Percentiles rank a stretch among this genome's conserved stretches.
Conservation (phyloP, 164 flowering plant genomes). For the Macadamia integrifolia region DNA sequence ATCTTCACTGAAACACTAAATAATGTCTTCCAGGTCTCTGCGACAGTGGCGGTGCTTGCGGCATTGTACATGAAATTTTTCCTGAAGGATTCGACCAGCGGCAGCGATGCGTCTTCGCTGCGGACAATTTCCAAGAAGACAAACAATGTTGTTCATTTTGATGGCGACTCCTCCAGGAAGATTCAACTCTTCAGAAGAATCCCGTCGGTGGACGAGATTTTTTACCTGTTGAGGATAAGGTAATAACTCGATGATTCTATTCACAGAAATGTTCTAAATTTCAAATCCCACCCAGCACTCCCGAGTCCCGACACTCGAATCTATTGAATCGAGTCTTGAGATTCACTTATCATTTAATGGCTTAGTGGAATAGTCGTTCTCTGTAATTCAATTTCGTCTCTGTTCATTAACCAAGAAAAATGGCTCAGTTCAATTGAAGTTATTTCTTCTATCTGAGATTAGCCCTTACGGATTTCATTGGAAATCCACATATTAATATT, state of each 20-base stretch:
- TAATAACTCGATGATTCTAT: constrained; percentile 8
- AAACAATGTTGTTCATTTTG: constrained; percentile 1
- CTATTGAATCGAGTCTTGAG: no score
- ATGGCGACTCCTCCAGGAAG: constrained; percentile 18
- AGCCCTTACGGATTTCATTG: no score
- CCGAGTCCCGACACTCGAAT: no score
- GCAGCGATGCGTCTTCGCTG: constrained; percentile 3
- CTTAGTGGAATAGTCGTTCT: not conserved
- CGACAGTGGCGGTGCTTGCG: constrained; percentile 25
- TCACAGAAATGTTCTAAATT: no score
- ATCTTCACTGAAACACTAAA: no score
- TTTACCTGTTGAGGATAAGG: constrained; percentile 54
- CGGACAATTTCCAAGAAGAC: constrained; percentile 20
- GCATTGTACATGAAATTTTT: constrained; percentile 39
- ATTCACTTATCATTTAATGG: no score
- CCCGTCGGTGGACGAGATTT: constrained; percentile 41
- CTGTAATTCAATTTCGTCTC: no score
- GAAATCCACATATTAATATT: no score
- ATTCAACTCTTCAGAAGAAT: constrained; percentile 31
- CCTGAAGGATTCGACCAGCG: constrained; percentile 27
- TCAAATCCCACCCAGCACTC: no score
- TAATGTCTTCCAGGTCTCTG: constrained; percentile 28
- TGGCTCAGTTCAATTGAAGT: no score
- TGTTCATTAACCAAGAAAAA: no score
- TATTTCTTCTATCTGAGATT: no score